A percentile compares a stretch with the other conserved stretches of the same genome.
These are phyloP conservation scores for Penicillium lividum DNA, from an alignment of 495 filamentous ascomycete species.

Conservation along the genomic window DNA sequence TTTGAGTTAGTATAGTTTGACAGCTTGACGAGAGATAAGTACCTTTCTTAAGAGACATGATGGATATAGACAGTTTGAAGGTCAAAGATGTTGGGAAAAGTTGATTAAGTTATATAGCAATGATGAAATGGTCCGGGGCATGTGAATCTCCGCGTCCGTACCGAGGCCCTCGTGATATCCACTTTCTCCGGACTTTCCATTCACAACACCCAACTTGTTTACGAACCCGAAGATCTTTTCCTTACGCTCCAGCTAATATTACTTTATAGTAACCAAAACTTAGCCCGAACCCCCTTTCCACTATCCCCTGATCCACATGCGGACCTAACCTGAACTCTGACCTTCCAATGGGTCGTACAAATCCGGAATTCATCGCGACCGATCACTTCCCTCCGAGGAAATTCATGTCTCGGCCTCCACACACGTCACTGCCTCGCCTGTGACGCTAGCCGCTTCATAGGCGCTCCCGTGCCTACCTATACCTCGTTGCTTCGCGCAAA, in stretches of 20 bases:
- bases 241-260: not conserved
- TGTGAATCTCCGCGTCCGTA: conserved; percentile 23
- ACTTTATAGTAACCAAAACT: not conserved
- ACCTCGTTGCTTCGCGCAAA: too few relatives aligned
- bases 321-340: not conserved
- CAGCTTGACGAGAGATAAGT: conserved; percentile 10
- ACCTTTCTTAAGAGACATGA: conserved; percentile 86
- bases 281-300: conserved; percentile 7
- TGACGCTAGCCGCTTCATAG: conserved; percentile 42
- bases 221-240: too few relatives aligned
- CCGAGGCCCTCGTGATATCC: conserved; percentile 22
- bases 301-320: conserved; percentile 19
- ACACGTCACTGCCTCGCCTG: conserved; percentile 39
- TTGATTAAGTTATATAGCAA: conserved; percentile 4
- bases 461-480: conserved; percentile 3
- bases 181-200: conserved; percentile 9
- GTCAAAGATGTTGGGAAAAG: conserved; percentile 2
- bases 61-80: conserved; percentile 24
- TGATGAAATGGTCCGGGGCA: conserved; percentile 19
- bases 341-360: conserved; percentile 15
- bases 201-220: conserved; percentile 3
- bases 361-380: conserved; percentile 28
- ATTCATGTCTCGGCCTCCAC: not conserved
- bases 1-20: not conserved
- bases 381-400: conserved; percentile 13